phyloP scores from a whole-genome alignment of 2,329 filamentous ascomycete genomes.

The Xylariaceae sp. region DNA sequence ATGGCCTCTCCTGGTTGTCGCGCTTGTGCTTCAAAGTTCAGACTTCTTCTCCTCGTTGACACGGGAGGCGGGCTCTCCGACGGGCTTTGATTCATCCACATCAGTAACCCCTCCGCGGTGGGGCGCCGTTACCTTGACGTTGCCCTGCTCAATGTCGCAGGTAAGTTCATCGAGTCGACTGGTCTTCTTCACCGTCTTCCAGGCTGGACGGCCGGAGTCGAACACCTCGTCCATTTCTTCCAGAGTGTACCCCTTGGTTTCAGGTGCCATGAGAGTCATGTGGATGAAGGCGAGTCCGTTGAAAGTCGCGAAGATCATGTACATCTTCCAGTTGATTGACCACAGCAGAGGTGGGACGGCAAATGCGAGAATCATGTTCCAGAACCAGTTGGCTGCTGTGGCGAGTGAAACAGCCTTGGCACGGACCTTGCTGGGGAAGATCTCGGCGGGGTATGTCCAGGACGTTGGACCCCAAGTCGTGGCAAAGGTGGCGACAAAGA shows the following conservation, averaged over 20 bases:
- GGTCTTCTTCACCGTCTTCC: slow-evolving; percentile 44
- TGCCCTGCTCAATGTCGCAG: slow-evolving; percentile 45
- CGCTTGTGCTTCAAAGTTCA: too few relatives aligned
- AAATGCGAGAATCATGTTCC: slow-evolving; percentile 55
- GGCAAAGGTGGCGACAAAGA: slow-evolving; percentile 68
- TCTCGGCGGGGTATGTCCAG: slow-evolving; percentile 57
- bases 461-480: slow-evolving; percentile 34
- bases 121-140: slow-evolving; percentile 34
- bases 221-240: slow-evolving; percentile 77
- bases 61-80: too few relatives aligned
- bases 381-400: slow-evolving; percentile 59
- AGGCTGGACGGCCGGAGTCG: slow-evolving; percentile 53
- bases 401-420: slow-evolving; percentile 60
- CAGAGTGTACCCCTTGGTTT: slow-evolving; percentile 69
- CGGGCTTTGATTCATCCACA: too few relatives aligned
- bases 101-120: neutral
- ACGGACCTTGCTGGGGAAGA: slow-evolving; percentile 59
- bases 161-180: slow-evolving; percentile 45
- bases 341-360: slow-evolving; percentile 47
- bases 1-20: too few relatives aligned
- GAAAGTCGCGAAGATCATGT: slow-evolving; percentile 73
- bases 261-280: slow-evolving; percentile 58
- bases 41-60: too few relatives aligned
- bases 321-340: slow-evolving; percentile 61
- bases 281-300: slow-evolving; percentile 65